Percentiles rank a stretch among this genome's conserved stretches.
Evolutionary conservation across 148 eudicot genomes (phyloP).

Genomic region (Mesembryanthemum crystallinum): DNA sequence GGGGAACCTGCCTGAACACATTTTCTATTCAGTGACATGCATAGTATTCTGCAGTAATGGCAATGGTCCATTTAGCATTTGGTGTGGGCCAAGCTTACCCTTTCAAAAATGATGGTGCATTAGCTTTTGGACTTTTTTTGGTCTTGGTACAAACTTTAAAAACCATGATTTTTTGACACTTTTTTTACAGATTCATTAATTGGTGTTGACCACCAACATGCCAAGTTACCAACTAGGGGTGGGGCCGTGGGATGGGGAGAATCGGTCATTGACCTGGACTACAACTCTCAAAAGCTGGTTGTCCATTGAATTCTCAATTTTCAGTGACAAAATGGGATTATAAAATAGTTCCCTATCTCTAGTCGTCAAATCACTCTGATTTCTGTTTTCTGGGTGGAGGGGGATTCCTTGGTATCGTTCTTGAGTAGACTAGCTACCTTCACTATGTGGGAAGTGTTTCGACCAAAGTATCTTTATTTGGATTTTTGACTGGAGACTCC

Average conservation of each 20-base stretch:
- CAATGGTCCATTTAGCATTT: background rate
- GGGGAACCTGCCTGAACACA: background rate
- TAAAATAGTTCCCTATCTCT: background rate
- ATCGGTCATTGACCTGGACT: background rate
- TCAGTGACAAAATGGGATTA: background rate
- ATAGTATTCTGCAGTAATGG: background rate
- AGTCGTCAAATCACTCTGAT: background rate
- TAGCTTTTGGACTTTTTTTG: background rate
- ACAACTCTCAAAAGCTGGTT: background rate
- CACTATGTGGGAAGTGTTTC: background rate
- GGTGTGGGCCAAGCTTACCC: too few species aligned
- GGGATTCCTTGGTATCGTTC: background rate
- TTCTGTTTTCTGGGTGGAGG: background rate
- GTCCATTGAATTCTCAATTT: background rate
- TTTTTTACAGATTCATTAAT: background rate
- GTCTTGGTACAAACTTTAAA: background rate
- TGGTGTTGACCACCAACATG: background rate
- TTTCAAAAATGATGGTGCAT: background rate
- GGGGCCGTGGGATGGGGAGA: background rate
- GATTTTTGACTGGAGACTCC: background rate
- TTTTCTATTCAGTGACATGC: background rate
- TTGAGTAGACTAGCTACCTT: background rate
- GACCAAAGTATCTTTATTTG: background rate
- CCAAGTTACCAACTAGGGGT: background rate
- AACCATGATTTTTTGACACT: background rate